phyloP scores from a whole-genome alignment of 352 stramenopile genomes.

The Phytophthora chlamydospora region DNA sequence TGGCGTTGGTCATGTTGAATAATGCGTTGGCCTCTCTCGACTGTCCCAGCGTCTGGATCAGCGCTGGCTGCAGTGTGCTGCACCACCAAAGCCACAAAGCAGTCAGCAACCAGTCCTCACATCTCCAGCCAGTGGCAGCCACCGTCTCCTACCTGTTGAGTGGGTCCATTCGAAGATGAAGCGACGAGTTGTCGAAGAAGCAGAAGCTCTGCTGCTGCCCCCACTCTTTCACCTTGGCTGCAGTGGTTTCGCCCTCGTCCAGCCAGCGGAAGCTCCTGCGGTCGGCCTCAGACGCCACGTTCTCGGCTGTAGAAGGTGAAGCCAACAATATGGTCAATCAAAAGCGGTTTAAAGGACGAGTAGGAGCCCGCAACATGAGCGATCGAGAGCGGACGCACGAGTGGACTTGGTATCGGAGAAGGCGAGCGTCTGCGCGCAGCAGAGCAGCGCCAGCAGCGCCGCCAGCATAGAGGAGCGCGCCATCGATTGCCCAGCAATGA shows the following conservation, averaged over 20 bases:
- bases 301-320: conserved; percentile 22
- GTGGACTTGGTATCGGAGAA: background rate
- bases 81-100: conserved; percentile 2
- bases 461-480: conserved; percentile 5
- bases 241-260: conserved; percentile 54
- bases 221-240: conserved; percentile 52
- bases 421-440: conserved; percentile 9
- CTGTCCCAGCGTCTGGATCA: conserved; percentile 72
- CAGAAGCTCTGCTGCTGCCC: conserved; percentile 72
- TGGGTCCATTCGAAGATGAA: conserved; percentile 73
- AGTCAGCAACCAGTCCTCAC: conserved; percentile 18
- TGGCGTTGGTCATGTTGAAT: conserved; percentile 56
- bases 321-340: conserved; percentile 13
- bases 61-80: conserved; percentile 66
- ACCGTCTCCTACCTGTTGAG: conserved; percentile 60
- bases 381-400: conserved; percentile 8
- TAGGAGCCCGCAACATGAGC: background rate
- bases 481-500: conserved; percentile 3
- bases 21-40: conserved; percentile 61
- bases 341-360: background rate
- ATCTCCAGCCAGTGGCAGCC: background rate
- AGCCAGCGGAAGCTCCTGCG: conserved; percentile 55
- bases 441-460: conserved; percentile 24
- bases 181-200: conserved; percentile 78
- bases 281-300: conserved; percentile 35